Conservation (phyloP, 768 basidiomycete genomes). For the Porphyrellus cyaneotinctus region DNA sequence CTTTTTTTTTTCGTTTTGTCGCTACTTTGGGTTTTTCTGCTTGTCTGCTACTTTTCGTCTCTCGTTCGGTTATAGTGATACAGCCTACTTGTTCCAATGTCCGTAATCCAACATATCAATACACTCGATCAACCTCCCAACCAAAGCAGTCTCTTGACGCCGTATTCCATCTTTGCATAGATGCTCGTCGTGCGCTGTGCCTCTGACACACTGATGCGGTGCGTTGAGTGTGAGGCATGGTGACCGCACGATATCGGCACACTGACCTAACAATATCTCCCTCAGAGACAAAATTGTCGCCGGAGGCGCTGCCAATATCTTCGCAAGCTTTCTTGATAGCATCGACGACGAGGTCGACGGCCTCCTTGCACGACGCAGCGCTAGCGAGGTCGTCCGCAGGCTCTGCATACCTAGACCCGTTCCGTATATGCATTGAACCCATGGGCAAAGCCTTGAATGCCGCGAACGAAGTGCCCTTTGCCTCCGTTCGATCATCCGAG, state of each 20-base stretch:
- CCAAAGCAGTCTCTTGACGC: slow-evolving; percentile 87
- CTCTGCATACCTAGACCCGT: slow-evolving; percentile 45
- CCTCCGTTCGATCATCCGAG: slow-evolving; percentile 32
- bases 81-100: slow-evolving; percentile 10
- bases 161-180: slow-evolving; percentile 92
- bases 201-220: slow-evolving; percentile 58
- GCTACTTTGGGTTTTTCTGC: slow-evolving; percentile 1
- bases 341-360: slow-evolving; percentile 70
- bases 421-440: slow-evolving; percentile 50
- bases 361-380: slow-evolving; percentile 71
- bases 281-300: slow-evolving; percentile 50
- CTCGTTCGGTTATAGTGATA: slow-evolving; percentile 11
- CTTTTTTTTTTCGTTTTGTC: slow-evolving; percentile 19
- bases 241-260: background rate
- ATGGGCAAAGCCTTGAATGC: slow-evolving; percentile 81
- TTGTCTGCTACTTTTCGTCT: background rate
- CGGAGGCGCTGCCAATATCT: slow-evolving; percentile 46
- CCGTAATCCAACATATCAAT: slow-evolving; percentile 9
- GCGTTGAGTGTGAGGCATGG: background rate
- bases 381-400: slow-evolving; percentile 57
- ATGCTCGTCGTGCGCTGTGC: slow-evolving; percentile 83
- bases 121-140: slow-evolving; percentile 53
- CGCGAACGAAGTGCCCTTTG: slow-evolving; percentile 48
- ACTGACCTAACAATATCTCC: slow-evolving; percentile 79
- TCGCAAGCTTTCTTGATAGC: slow-evolving; percentile 64